Percentiles rank a stretch among this genome's conserved stretches.
phyloP scores from a whole-genome alignment of 768 basidiomycete species.

The Russula lepida region DNA sequence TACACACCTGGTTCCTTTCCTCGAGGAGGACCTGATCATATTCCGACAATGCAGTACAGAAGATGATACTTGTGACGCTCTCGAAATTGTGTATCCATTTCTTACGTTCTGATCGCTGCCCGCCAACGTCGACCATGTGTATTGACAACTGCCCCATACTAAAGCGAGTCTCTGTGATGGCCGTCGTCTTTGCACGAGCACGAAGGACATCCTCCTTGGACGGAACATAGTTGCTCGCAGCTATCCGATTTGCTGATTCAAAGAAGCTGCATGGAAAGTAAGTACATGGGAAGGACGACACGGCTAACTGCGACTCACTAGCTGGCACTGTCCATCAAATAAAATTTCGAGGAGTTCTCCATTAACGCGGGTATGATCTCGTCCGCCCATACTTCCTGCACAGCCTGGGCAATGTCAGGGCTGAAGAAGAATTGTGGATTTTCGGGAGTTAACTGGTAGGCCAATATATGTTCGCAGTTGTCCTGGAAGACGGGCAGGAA shows the following conservation, averaged over 20 bases:
- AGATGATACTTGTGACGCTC: constrained; percentile 73
- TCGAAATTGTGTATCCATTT: constrained; percentile 64
- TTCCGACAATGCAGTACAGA: constrained; percentile 67
- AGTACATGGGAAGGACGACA: background rate
- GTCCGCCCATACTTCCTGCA: constrained; percentile 63
- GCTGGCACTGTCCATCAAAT: constrained; percentile 88
- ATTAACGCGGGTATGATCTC: constrained; percentile 43
- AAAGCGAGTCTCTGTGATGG: constrained; percentile 84
- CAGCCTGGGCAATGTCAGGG: constrained; percentile 62
- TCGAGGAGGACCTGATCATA: constrained; percentile 69
- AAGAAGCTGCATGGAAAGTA: constrained; percentile 57
- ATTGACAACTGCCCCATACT: constrained; percentile 51
- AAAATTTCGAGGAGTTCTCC: constrained; percentile 68
- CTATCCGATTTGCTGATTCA: constrained; percentile 75
- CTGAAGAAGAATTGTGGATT: constrained; percentile 36
- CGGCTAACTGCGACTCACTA: constrained; percentile 49
- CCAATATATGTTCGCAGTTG: constrained; percentile 54
- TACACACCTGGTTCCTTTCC: constrained; percentile 52
- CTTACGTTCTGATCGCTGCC: constrained; percentile 53
- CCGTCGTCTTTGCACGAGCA: constrained; percentile 83
- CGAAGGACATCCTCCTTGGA: constrained; percentile 81
- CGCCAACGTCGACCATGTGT: constrained; percentile 73
- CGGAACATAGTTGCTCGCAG: constrained; percentile 70
- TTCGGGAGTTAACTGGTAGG: constrained; percentile 38
- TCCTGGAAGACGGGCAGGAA: constrained; percentile 20